Evolutionary conservation across 2,329 filamentous ascomycete genomes (phyloP).

Genomic region (Ascocoryne sarcoides): DNA sequence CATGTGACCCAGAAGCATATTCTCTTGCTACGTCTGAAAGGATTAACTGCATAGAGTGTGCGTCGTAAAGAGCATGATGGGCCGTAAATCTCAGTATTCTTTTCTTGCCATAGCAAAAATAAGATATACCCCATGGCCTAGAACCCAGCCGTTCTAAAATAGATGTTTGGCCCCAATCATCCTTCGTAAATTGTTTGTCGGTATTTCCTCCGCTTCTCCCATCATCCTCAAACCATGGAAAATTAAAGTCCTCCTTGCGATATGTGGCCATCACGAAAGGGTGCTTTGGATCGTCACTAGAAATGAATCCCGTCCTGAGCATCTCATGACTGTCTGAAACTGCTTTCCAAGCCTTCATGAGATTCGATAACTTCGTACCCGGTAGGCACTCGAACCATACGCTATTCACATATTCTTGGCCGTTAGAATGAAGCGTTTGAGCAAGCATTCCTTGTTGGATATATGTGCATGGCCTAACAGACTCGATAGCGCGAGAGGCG

Average conservation of each 20-base stretch:
- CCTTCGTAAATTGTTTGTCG: no score
- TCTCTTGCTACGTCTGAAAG: conserved; percentile 46
- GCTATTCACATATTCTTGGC: conserved; percentile 68
- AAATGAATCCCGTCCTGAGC: conserved; percentile 64
- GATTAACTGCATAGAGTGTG: conserved; percentile 59
- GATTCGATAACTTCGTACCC: conserved; percentile 29
- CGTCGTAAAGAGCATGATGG: conserved; percentile 83
- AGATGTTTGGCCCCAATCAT: neutral
- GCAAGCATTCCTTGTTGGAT: conserved; percentile 74
- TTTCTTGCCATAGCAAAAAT: neutral
- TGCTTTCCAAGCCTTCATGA: conserved; percentile 51
- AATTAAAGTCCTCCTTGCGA: conserved; percentile 20
- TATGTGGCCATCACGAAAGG: conserved; percentile 72
- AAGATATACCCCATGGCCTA: conserved; percentile 20
- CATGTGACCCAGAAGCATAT: conserved; percentile 28
- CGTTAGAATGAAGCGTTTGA: conserved; percentile 59
- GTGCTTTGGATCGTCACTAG: conserved; percentile 47
- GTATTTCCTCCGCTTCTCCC: no score
- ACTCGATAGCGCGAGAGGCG: conserved; percentile 36
- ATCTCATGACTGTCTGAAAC: conserved; percentile 55
- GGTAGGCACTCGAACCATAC: conserved; percentile 44
- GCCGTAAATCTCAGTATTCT: conserved; percentile 20
- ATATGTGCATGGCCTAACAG: conserved; percentile 67
- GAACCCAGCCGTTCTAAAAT: conserved; percentile 7
- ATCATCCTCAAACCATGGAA: conserved; percentile 36